Conservation (phyloP, 2,329 filamentous ascomycete genomes). For the Colletotrichum plurivorum region DNA sequence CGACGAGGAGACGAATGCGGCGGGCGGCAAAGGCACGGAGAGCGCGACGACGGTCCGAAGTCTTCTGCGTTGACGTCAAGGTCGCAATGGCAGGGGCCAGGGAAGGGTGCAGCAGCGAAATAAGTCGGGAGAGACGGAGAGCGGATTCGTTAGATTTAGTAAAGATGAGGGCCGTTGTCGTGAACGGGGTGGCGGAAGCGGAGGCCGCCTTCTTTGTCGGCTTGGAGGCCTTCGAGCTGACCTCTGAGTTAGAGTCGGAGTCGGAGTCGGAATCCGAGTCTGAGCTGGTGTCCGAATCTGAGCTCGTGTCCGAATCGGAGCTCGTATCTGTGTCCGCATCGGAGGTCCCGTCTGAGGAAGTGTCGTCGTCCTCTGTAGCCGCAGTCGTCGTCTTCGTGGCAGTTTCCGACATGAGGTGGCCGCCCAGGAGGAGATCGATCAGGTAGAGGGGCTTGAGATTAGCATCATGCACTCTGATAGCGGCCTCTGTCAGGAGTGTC, state of each 20-base stretch:
- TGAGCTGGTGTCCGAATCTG: constrained; percentile 52
- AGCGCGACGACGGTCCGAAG: constrained; percentile 76
- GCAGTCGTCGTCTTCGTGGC: constrained; percentile 33
- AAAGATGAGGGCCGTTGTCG: constrained; percentile 80
- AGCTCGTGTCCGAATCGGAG: constrained; percentile 40
- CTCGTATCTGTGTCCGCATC: constrained; percentile 27
- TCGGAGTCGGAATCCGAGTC: constrained; percentile 53
- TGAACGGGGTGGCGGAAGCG: constrained; percentile 42
- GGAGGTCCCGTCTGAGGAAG: constrained; percentile 49
- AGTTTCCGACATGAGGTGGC: constrained; percentile 57
- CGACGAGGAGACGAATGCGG: constrained; percentile 82
- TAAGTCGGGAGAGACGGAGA: constrained; percentile 85
- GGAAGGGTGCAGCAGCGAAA: constrained; percentile 75
- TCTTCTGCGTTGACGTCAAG: constrained; percentile 84
- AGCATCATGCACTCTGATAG: constrained; percentile 77
- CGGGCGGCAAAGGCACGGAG: constrained; percentile 75
- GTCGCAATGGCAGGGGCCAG: constrained; percentile 73
- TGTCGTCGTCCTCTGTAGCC: constrained; percentile 46
- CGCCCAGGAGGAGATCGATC: constrained; percentile 78
- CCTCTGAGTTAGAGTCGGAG: constrained; percentile 43
- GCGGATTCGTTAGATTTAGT: constrained; percentile 92
- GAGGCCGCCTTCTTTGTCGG: constrained; percentile 10
- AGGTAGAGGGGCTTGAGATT: constrained; percentile 87
- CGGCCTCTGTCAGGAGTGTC: constrained; percentile 72
- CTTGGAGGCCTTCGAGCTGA: constrained; percentile 34